Base-by-base conservation (phyloP, 1,284 basidiomycete species). In the Gastroboletus turbinatus region DNA sequence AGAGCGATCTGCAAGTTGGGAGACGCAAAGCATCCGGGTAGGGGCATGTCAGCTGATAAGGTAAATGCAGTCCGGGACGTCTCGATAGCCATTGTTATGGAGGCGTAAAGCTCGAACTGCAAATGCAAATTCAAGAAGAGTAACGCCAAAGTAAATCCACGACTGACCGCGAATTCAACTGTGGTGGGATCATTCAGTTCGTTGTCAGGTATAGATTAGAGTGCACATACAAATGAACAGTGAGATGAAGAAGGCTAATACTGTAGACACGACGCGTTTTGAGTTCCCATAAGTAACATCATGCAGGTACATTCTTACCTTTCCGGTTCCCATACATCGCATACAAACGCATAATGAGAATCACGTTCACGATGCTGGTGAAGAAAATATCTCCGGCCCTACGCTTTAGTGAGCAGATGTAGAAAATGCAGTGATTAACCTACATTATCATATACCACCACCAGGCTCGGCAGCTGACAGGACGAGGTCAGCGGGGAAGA, bases 71-170 rank as follows among this genome's bases (percentile, higher is more conserved):
- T 44, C 0, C 30, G 13, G 33, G 11, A 47, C 2, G 7, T 2
- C 21, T 56, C 21, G 4, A 57, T 21, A 13, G 33, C 25, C 6
- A 25, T 8, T 44, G 27, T 21, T 43, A 44, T 32, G 55, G 16
- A 39, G 46, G 16, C 29, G n/a, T 56, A 56, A 39, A 56, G 33
- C 29, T 56, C 55, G 29, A 56, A 57, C 55, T 56, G 32, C n/a
- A n/a, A 27, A 16, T 14, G 32, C 2, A 13, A 8, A 7, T n/a
- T 43, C 21, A 25, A n/a, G 23, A 25, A 25, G 32, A 25, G 17
- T 3, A 25, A n/a, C 11, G n/a, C 17, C 4, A n/a, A 25, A 17
- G 6, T 11, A n/a, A n/a, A 17, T 47, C 16, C 21, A 43, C 6
- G 9, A 47, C 46, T 25, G 23, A 47, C 46, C 23, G 6, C 33